Evolutionary conservation across 176 grass and related monocot genomes (phyloP).

Genomic region (Ananas comosus): DNA sequence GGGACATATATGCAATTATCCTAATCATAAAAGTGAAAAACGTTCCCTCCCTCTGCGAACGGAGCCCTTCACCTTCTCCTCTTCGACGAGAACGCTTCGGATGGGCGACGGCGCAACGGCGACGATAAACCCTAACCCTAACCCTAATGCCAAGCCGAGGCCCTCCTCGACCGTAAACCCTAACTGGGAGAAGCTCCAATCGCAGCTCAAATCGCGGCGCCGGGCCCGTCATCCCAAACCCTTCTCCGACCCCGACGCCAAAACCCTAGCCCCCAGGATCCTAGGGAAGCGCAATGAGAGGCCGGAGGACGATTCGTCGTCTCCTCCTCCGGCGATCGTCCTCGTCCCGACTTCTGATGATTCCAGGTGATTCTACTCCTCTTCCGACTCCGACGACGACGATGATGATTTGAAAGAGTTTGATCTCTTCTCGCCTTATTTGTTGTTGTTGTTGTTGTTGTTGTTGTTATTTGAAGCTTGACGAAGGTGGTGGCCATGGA

Average conservation of each 20-base stretch:
- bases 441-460: slow-evolving; percentile 1
- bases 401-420: slow-evolving; percentile 5
- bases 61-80: too few species aligned
- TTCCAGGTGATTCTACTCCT: slow-evolving; percentile 31
- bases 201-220: slow-evolving; percentile 40
- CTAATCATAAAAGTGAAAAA: too few species aligned
- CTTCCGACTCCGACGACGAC: background rate
- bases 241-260: slow-evolving; percentile 7
- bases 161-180: slow-evolving; percentile 41
- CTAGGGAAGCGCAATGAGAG: slow-evolving; percentile 8
- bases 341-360: slow-evolving; percentile 63
- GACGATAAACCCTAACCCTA: slow-evolving; percentile 17
- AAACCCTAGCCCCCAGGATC: slow-evolving; percentile 16
- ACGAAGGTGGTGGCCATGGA: slow-evolving; percentile 69
- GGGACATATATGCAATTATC: too few species aligned
- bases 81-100: background rate
- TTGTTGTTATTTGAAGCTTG: slow-evolving; percentile 34
- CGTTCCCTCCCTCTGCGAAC: too few species aligned
- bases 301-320: background rate
- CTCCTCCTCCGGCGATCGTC: background rate
- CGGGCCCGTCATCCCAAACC: slow-evolving; percentile 26
- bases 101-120: slow-evolving; percentile 11
- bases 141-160: slow-evolving; percentile 17
- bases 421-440: slow-evolving; percentile 4
- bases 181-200: slow-evolving; percentile 89